phyloP scores from a whole-genome alignment of 2,329 filamentous ascomycete genomes.

The Erysiphe neolycopersici region DNA sequence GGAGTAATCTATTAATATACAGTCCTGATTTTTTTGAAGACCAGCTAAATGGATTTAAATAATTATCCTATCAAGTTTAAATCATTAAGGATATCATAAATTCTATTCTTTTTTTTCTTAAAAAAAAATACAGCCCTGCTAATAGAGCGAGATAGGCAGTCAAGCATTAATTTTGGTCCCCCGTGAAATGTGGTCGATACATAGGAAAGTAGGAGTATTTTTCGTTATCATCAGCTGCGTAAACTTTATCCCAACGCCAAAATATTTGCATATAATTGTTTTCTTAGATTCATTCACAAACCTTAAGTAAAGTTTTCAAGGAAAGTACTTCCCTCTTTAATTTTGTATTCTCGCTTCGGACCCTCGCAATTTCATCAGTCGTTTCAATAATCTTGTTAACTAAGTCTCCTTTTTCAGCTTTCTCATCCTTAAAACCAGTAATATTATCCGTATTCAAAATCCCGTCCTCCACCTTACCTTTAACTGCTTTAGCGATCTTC shows the following conservation, averaged over 20 bases:
- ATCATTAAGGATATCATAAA: too few species aligned
- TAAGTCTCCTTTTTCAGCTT: constrained; percentile 57
- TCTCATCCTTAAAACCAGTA: constrained; percentile 10
- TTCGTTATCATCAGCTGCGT: too few species aligned
- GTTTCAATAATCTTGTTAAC: constrained; percentile 42
- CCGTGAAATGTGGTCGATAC: too few species aligned
- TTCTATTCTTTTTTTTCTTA: too few species aligned
- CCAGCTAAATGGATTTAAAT: too few species aligned
- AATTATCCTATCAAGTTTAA: too few species aligned
- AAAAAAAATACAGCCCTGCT: too few species aligned
- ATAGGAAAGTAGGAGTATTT: too few species aligned
- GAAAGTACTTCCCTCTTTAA: constrained; percentile 53
- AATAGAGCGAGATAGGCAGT: too few species aligned
- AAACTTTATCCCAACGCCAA: background rate
- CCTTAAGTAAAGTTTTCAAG: constrained; percentile 19
- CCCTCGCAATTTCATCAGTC: constrained; percentile 47
- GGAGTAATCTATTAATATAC: too few species aligned
- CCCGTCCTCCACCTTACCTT: constrained; percentile 25
- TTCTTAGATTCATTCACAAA: constrained; percentile 22
- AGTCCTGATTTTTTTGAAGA: too few species aligned
- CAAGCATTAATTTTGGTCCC: too few species aligned
- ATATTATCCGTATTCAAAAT: background rate
- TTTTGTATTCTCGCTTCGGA: constrained; percentile 67
- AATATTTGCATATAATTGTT: background rate
- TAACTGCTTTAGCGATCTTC: constrained; percentile 53